These are phyloP conservation scores for Coemansia sp. DNA, from an alignment of 192 early-diverging fungal species.

Conservation along the genomic window DNA sequence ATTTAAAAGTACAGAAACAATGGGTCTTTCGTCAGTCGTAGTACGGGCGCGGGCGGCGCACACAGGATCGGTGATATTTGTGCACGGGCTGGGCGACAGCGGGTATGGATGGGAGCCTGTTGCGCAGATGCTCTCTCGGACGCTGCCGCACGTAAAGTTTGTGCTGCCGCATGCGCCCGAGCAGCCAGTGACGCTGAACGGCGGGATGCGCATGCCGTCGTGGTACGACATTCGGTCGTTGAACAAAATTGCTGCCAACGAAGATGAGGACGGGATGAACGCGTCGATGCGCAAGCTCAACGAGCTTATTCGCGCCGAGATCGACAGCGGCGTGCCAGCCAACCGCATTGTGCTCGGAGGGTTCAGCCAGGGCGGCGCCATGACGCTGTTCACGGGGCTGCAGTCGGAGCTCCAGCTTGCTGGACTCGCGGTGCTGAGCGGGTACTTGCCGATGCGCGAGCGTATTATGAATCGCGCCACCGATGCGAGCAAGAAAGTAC, in stretches of 20 bases:
- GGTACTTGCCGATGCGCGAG: constrained; percentile 69
- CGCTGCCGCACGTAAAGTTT: constrained; percentile 84
- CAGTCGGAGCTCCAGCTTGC: constrained; percentile 68
- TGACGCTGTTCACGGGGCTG: constrained; percentile 70
- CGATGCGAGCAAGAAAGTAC: constrained; percentile 65
- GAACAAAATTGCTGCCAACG: constrained; percentile 49
- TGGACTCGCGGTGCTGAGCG: constrained; percentile 73
- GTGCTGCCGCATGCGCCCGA: constrained; percentile 82
- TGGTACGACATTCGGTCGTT: constrained; percentile 83
- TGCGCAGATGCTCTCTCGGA: constrained; percentile 24
- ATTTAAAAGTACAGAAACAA: constrained; percentile 2
- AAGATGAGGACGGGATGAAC: constrained; percentile 74
- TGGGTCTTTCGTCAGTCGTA: constrained; percentile 45
- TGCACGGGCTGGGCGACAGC: constrained; percentile 78
- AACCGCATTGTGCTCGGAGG: constrained; percentile 89
- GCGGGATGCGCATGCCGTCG: constrained; percentile 79
- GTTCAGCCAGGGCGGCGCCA: constrained; percentile 89
- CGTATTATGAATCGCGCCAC: constrained; percentile 51
- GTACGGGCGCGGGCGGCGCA: constrained; percentile 58
- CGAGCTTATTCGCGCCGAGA: constrained; percentile 66
- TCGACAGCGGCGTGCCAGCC: constrained; percentile 74
- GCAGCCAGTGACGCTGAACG: constrained; percentile 73
- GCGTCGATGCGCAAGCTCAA: constrained; percentile 60
- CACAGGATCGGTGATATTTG: constrained; percentile 78
- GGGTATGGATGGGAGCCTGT: constrained; percentile 57